Conservation (phyloP, 1,284 basidiomycete species). For the Butyriboletus appendiculatus region DNA sequence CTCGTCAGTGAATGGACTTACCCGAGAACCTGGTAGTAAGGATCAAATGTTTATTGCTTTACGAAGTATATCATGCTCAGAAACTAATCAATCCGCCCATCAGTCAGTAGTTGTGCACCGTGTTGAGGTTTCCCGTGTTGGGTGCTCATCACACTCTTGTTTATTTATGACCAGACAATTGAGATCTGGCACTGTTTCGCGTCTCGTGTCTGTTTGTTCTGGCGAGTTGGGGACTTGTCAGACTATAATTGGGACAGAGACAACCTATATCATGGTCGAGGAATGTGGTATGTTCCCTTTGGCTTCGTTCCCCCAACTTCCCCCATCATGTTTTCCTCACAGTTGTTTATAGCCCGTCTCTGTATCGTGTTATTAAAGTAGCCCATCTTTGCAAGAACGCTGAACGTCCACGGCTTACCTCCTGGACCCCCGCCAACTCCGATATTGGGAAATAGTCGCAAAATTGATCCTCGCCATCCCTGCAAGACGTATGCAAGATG, state of each 20-base stretch:
- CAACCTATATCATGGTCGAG: slow-evolving; percentile 2
- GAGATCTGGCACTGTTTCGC: background rate
- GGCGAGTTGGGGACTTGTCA: background rate
- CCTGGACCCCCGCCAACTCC: slow-evolving; percentile 24
- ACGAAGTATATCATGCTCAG: background rate
- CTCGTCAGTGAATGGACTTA: no score
- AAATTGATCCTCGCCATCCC: slow-evolving; percentile 17
- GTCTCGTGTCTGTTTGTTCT: background rate
- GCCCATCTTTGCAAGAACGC: slow-evolving; percentile 7
- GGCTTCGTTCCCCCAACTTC: background rate
- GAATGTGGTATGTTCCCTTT: background rate
- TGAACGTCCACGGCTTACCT: slow-evolving; percentile 14
- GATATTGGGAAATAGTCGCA: slow-evolving; percentile 22
- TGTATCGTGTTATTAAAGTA: slow-evolving; percentile 12
- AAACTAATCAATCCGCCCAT: background rate
- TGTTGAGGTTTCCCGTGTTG: background rate
- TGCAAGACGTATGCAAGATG: slow-evolving; percentile 27
- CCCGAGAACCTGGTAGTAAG: no score
- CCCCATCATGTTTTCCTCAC: slow-evolving; percentile 6
- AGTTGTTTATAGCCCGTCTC: slow-evolving; percentile 1
- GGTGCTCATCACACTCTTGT: background rate
- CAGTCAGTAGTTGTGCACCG: background rate
- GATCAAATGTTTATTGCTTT: background rate
- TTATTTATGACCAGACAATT: no score
- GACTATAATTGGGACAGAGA: background rate